Evolutionary conservation across 225 moss, liverwort and hornwort species (phyloP).

Genomic region (Physcomitrium patens): DNA sequence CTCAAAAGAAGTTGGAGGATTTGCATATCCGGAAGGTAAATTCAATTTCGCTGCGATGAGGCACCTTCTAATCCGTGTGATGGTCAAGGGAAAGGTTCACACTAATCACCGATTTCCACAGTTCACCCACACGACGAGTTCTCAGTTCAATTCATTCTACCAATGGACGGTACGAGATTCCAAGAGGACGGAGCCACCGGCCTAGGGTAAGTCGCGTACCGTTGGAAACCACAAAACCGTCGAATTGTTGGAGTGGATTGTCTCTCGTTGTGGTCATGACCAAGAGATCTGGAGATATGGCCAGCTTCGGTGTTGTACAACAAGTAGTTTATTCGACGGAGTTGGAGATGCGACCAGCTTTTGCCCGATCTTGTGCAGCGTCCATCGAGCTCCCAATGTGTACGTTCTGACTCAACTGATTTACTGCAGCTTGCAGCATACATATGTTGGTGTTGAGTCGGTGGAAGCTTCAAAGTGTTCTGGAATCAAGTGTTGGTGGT

Average conservation of each 20-base stretch:
- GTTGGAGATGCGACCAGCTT: conserved; percentile 20
- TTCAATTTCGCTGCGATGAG: no score
- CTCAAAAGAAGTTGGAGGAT: no score
- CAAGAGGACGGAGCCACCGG: not conserved
- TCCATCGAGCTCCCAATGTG: not conserved
- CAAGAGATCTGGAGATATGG: conserved; percentile 23
- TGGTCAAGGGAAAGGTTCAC: no score
- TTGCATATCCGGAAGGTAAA: no score
- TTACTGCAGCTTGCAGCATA: not conserved
- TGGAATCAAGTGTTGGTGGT: not conserved
- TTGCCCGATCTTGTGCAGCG: not conserved
- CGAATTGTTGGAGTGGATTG: conserved; percentile 6
- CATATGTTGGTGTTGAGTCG: not conserved
- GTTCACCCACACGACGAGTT: not conserved
- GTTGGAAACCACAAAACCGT: conserved; percentile 39
- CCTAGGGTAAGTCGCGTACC: not conserved
- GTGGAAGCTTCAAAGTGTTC: not conserved
- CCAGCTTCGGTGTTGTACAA: not conserved
- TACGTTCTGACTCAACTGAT: not conserved
- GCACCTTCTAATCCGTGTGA: no score
- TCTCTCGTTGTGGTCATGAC: not conserved
- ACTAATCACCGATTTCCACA: no score
- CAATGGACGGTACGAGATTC: not conserved
- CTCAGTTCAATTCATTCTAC: not conserved
- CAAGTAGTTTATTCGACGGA: not conserved